Evolutionary conservation across 208 protist species (phyloP).

Genomic region (Wallacemonas sp.): DNA sequence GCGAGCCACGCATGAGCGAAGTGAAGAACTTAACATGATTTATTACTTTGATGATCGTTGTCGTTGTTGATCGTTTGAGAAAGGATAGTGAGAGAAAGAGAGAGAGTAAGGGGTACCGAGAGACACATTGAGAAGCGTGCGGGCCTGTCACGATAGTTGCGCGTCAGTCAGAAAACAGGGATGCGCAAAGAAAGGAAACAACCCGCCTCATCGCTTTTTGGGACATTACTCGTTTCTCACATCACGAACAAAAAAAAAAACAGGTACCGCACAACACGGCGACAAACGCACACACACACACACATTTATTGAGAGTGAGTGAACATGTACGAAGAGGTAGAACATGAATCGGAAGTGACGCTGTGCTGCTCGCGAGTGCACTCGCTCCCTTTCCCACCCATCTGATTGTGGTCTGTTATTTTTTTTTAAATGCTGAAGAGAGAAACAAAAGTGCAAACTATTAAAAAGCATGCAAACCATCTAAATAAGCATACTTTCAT

Average conservation of each 20-base stretch:
- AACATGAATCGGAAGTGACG: no score
- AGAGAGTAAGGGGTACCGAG: not conserved
- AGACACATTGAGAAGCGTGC: no score
- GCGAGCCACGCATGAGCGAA: not conserved
- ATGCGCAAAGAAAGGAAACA: no score
- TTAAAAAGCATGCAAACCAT: no score
- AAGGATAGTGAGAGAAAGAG: not conserved
- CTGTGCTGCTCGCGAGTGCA: no score
- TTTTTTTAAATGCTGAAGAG: not conserved
- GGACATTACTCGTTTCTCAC: no score
- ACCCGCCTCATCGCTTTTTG: no score
- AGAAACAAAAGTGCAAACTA: no score
- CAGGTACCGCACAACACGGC: not conserved
- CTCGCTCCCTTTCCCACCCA: no score
- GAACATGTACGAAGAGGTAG: not conserved
- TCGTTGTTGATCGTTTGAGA: not conserved
- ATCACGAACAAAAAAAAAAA: not conserved
- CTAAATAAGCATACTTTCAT: no score
- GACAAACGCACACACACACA: not conserved
- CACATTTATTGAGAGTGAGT: not conserved
- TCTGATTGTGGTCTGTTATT: not conserved
- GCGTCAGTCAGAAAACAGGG: no score
- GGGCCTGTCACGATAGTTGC: no score
- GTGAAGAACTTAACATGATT: not conserved
- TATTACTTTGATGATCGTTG: not conserved